Conservation (phyloP, 2,329 filamentous ascomycete species). For the Epichloe uncinata region DNA sequence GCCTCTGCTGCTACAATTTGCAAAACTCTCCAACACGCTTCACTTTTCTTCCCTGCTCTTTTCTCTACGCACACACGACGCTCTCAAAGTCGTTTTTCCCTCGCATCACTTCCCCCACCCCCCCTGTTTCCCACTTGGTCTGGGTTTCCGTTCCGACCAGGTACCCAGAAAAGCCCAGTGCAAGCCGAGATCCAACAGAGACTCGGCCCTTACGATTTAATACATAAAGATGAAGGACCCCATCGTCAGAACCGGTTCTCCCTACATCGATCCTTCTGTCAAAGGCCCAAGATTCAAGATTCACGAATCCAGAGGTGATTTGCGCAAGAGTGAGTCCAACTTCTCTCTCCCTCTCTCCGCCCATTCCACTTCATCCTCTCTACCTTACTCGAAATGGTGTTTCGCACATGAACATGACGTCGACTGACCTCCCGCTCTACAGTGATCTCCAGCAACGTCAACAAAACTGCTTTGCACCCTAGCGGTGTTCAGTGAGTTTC, state of each 20-base stretch:
- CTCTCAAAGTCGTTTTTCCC: not conserved
- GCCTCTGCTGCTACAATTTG: not conserved
- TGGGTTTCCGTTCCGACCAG: slow-evolving; percentile 3
- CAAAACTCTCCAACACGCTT: not conserved
- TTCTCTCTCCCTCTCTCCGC: slow-evolving; percentile 1
- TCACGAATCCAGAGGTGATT: slow-evolving; percentile 23
- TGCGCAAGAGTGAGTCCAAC: slow-evolving; percentile 28
- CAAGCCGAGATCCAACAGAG: slow-evolving; percentile 7
- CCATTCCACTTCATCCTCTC: not conserved
- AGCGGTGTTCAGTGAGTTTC: slow-evolving; percentile 74
- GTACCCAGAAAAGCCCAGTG: slow-evolving; percentile 4
- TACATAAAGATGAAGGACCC: slow-evolving; percentile 28
- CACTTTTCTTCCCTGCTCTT: not conserved
- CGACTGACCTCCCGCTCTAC: slow-evolving; percentile 2
- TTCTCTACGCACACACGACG: not conserved
- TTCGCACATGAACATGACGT: not conserved
- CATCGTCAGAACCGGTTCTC: slow-evolving; percentile 24
- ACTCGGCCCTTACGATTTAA: slow-evolving; percentile 16
- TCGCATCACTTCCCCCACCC: slow-evolving; percentile 7
- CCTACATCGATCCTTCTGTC: slow-evolving; percentile 24
- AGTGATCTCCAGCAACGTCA: slow-evolving; percentile 53
- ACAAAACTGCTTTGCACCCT: slow-evolving; percentile 88
- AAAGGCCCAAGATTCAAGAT: slow-evolving; percentile 27
- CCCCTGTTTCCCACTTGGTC: slow-evolving; percentile 1
- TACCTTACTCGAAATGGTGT: not conserved